These are phyloP conservation scores for Phylloporus arenicola DNA, from an alignment of 768 basidiomycete genomes.

Conservation along the genomic window DNA sequence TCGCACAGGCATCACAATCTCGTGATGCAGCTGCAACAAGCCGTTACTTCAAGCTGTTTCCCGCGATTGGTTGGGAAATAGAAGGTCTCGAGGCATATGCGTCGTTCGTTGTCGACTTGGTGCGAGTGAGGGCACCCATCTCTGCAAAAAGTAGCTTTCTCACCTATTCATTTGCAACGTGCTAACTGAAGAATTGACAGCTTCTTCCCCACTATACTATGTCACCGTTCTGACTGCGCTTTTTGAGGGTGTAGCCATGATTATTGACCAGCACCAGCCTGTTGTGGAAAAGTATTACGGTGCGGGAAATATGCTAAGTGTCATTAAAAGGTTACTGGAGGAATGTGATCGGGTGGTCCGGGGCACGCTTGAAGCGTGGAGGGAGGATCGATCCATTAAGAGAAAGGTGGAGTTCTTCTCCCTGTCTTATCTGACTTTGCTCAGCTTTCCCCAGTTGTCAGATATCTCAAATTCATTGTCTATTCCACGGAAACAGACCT, in stretches of 20 bases:
- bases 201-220: conserved; percentile 89
- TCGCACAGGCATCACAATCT: conserved; percentile 72
- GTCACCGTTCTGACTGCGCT: conserved; percentile 84
- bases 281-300: conserved; percentile 99
- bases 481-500: conserved; percentile 28
- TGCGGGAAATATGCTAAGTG: conserved; percentile 73
- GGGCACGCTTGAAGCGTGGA: conserved; percentile 77
- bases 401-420: conserved; percentile 52
- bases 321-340: conserved; percentile 67
- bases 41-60: conserved; percentile 96
- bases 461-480: conserved; percentile 43
- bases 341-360: conserved; percentile 86
- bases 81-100: conserved; percentile 93
- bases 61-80: conserved; percentile 87
- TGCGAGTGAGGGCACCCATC: conserved; percentile 69
- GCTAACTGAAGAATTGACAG: conserved; percentile 37
- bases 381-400: conserved; percentile 80
- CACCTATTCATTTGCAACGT: conserved; percentile 4
- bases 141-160: conserved; percentile 69
- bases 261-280: conserved; percentile 96
- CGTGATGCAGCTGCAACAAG: conserved; percentile 84
- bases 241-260: conserved; percentile 92
- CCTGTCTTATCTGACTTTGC: conserved; percentile 1
- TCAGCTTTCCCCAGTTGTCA: conserved; percentile 34
- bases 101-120: conserved; percentile 86